Evolutionary conservation across 768 basidiomycete species (phyloP).

Genomic region (Hericium coralloides): DNA sequence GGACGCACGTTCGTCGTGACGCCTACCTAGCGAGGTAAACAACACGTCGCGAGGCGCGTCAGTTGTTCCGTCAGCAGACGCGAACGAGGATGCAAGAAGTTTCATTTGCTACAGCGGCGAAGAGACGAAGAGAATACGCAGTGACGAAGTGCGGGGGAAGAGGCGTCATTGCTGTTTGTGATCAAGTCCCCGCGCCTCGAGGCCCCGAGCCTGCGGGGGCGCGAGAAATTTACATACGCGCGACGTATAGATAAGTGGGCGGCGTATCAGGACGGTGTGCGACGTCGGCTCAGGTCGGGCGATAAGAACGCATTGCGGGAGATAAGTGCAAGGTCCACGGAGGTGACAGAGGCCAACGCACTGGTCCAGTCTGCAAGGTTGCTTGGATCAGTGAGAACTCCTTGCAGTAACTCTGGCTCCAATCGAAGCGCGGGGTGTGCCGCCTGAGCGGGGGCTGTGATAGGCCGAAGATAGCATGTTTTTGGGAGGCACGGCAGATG

Average conservation of each 20-base stretch:
- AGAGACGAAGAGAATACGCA: neutral
- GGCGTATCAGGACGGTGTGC: neutral
- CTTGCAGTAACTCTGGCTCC: neutral
- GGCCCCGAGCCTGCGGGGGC: neutral
- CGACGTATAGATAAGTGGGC: neutral
- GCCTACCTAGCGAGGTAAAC: neutral
- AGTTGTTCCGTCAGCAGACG: neutral
- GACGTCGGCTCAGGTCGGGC: neutral
- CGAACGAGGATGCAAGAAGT: neutral
- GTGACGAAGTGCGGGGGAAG: neutral
- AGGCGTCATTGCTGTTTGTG: neutral
- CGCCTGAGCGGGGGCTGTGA: neutral
- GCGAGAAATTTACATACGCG: neutral
- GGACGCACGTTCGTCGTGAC: neutral
- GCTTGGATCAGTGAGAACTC: neutral
- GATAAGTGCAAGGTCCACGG: neutral
- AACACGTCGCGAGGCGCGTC: neutral
- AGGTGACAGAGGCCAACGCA: neutral
- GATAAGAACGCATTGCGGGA: neutral
- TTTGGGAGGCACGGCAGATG: neutral
- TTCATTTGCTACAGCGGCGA: neutral
- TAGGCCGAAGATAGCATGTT: neutral
- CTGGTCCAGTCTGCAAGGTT: neutral
- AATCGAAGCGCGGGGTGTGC: neutral
- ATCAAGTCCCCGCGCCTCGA: neutral